Conservation (phyloP, 768 basidiomycete genomes). For the Hortiboletus campestris region DNA sequence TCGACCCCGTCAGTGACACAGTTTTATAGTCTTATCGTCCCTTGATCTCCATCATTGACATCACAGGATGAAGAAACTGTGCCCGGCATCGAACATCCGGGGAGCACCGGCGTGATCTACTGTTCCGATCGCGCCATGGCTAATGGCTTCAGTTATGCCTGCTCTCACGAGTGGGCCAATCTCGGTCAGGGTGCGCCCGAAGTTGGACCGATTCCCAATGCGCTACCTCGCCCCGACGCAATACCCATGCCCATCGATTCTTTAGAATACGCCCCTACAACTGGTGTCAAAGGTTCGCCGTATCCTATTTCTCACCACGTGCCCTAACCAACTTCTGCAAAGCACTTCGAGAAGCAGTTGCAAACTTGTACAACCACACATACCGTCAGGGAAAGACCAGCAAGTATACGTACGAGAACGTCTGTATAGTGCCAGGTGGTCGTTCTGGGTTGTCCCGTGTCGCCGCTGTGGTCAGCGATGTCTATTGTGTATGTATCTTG, state of each 20-base stretch:
- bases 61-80: conserved; percentile 82
- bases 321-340: conserved; percentile 5
- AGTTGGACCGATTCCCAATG: conserved; percentile 79
- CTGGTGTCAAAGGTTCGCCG: conserved; percentile 74
- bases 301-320: neutral
- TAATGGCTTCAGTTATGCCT: conserved; percentile 83
- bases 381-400: conserved; percentile 80
- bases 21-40: neutral
- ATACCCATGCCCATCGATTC: conserved; percentile 70
- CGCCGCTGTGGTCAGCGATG: conserved; percentile 89
- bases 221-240: conserved; percentile 59
- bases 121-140: conserved; percentile 94
- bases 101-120: conserved; percentile 68
- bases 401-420: conserved; percentile 90
- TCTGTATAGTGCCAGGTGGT: conserved; percentile 94
- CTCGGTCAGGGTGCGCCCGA: conserved; percentile 93
- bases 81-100: conserved; percentile 82
- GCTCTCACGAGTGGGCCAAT: conserved; percentile 81
- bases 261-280: conserved; percentile 90
- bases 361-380: conserved; percentile 82
- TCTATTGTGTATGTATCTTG: conserved; percentile 60
- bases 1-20: conserved; percentile 56
- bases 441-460: conserved; percentile 87
- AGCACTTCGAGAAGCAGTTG: conserved; percentile 88
- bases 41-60: conserved; percentile 2